Base-by-base conservation (phyloP, 768 basidiomycete species). In the Suillus lakei region DNA sequence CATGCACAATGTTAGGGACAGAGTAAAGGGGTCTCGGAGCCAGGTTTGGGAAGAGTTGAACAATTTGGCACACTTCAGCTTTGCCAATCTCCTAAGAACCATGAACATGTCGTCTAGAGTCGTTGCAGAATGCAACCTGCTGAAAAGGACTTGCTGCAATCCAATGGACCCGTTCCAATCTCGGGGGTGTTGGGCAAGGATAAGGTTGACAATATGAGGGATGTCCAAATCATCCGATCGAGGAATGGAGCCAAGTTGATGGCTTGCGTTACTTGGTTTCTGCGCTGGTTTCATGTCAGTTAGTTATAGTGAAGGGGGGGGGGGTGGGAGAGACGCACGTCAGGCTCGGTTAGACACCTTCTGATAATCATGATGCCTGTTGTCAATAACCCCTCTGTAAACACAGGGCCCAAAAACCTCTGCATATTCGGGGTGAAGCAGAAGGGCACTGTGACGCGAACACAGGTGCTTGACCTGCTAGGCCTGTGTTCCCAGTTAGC, bases 361-460 rank as follows among this genome's bases (percentile, higher is more conserved):
- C 90, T 96, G 61, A 99, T 95, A 2, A 96, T 91, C 84, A 98
- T 91, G 60, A 97, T 88, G 5, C 92, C 89, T 9, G 92, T 86
- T 0, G 93, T 89, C 48, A 99, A 80, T 43, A 98, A 79, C 9
- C 97, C 98, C 76, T 99, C 98, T 1, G 90, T 93, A 48, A 93
- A 91, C 62, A 94, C 86, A 2, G 92, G 91, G 1, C 94, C 95
- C 43, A 99, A 79, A 81, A 99, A 96, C 67, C 86, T 85, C 78
- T 99, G 98, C 82, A 99, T 87, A 77, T 98, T 98, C 4, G 96
- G 96, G 5, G 98, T 99, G 68, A 97, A 88, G 43, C 98, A 90
- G 91, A 99, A 99, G 0, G 98, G 98, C 5, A 98, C 95, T 3
- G 89, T 83, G 92, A 91, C 16, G 86, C 85, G 73, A 95, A 92